Percentiles rank a stretch among this genome's conserved stretches.
Conservation (phyloP, 306 rosid genomes). For the Rosa persica region DNA sequence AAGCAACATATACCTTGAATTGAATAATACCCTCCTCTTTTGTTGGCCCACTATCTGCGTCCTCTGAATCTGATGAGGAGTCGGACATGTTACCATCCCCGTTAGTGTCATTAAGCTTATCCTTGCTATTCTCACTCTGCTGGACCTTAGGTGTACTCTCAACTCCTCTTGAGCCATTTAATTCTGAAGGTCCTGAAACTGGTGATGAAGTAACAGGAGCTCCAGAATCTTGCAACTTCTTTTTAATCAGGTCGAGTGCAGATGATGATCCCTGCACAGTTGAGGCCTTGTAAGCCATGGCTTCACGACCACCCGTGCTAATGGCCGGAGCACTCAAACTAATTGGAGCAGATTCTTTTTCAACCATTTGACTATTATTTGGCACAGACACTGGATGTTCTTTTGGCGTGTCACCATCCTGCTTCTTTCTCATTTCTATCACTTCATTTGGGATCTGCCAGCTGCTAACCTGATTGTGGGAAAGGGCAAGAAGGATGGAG, state of each 20-base stretch:
- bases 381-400: slow-evolving; percentile 53
- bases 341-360: slow-evolving; percentile 64
- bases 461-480: slow-evolving; percentile 71
- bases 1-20: slow-evolving; percentile 65
- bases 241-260: slow-evolving; percentile 89
- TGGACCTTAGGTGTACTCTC: slow-evolving; percentile 60
- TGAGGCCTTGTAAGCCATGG: slow-evolving; percentile 60
- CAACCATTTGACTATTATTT: slow-evolving; percentile 56
- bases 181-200: slow-evolving; percentile 58
- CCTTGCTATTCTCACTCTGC: slow-evolving; percentile 68
- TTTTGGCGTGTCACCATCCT: slow-evolving; percentile 59
- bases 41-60: slow-evolving; percentile 75
- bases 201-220: slow-evolving; percentile 73
- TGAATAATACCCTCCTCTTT: slow-evolving; percentile 85
- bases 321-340: slow-evolving; percentile 86
- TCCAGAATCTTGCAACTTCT: slow-evolving; percentile 93
- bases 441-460: slow-evolving; percentile 99
- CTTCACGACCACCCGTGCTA: slow-evolving; percentile 92
- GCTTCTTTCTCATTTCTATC: slow-evolving; percentile 79
- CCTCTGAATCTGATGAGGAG: slow-evolving; percentile 95
- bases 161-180: slow-evolving; percentile 67
- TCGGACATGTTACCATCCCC: slow-evolving; percentile 74
- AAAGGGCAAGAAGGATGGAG: slow-evolving; percentile 16
- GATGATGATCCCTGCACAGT: slow-evolving; percentile 64
- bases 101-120: slow-evolving; percentile 72